These are phyloP conservation scores for Alternaria alternata DNA, from an alignment of 2,329 filamentous ascomycete genomes.

Conservation along the genomic window DNA sequence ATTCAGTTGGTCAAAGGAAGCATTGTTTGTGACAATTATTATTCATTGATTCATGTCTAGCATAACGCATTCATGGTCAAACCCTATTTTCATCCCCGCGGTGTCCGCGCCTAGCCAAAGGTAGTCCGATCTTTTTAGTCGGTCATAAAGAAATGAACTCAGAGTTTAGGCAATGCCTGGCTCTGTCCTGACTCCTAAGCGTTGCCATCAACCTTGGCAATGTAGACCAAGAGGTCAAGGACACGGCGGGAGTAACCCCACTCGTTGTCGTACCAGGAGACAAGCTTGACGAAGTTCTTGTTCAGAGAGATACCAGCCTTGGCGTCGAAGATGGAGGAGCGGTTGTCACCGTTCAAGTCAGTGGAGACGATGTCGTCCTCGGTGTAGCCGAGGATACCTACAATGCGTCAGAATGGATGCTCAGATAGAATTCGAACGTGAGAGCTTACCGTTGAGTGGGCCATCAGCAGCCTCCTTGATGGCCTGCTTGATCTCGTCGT, in stretches of 20 bases:
- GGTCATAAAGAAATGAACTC: constrained; percentile 18
- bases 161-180: constrained; percentile 46
- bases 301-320: constrained; percentile 99
- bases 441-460: constrained; percentile 79
- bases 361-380: constrained; percentile 96
- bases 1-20: neutral
- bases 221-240: constrained; percentile 59
- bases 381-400: constrained; percentile 90
- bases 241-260: constrained; percentile 96
- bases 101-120: constrained; percentile 16
- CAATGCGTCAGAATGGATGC: constrained; percentile 27
- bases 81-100: constrained; percentile 27
- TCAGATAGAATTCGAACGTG: neutral
- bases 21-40: constrained; percentile 29
- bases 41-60: constrained; percentile 41
- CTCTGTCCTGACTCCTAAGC: constrained; percentile 53
- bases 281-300: constrained; percentile 98
- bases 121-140: constrained; percentile 7
- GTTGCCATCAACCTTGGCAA: constrained; percentile 55
- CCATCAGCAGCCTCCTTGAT: constrained; percentile 86
- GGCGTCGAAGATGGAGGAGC: constrained; percentile 98
- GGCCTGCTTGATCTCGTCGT: constrained; percentile 91
- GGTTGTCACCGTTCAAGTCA: constrained; percentile 89
- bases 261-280: constrained; percentile 99
- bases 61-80: constrained; percentile 29